phyloP scores from a whole-genome alignment of 2,329 filamentous ascomycete genomes.

The Diaporthe sp. region DNA sequence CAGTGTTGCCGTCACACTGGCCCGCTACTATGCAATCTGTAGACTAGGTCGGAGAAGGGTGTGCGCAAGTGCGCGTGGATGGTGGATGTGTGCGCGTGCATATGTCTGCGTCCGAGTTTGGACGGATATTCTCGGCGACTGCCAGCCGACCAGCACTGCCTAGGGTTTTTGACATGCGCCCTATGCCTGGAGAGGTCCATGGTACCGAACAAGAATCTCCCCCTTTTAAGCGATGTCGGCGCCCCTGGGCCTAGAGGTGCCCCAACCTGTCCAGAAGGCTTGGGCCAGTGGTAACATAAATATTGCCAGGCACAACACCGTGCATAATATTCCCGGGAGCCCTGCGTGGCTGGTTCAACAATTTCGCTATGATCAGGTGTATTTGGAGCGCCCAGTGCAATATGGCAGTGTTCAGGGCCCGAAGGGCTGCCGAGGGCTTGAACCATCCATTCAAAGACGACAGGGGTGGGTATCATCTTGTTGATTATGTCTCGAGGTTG shows the following conservation, averaged over 20 bases:
- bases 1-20: conserved; percentile 3
- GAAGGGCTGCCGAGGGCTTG: too few relatives aligned
- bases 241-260: background rate
- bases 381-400: background rate
- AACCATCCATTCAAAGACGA: background rate
- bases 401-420: background rate
- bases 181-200: background rate
- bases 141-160: background rate
- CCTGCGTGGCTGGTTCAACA: background rate
- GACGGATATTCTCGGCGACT: background rate
- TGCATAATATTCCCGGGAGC: background rate
- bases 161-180: background rate
- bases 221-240: background rate
- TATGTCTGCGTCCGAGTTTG: background rate
- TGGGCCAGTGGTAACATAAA: background rate
- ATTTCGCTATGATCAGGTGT: too few relatives aligned
- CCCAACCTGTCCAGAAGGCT: background rate
- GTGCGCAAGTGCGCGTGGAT: background rate
- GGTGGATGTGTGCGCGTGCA: background rate
- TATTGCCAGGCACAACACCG: background rate
- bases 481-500: conserved; percentile 85
- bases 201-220: background rate
- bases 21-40: conserved; percentile 11
- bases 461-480: background rate
- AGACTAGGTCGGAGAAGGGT: background rate